These are phyloP conservation scores for Glycyrrhiza uralensis DNA, from an alignment of 306 rosid genomes.

Conservation along the genomic window DNA sequence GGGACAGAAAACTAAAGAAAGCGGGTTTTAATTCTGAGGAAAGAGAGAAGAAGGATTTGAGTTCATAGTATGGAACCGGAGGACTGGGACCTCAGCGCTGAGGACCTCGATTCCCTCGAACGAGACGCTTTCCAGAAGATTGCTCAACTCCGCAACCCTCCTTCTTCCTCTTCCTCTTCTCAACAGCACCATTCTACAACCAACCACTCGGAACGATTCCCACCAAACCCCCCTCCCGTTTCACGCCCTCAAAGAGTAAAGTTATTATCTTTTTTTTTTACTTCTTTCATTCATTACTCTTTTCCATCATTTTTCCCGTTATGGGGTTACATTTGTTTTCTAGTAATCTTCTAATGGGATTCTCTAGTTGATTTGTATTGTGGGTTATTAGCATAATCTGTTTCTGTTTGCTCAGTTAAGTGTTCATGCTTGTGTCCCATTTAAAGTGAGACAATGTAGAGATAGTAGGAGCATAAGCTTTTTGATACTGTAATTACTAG, in stretches of 20 bases:
- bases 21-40: background rate
- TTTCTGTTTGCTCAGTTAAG: background rate
- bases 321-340: too few relatives aligned
- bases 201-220: conserved; percentile 7
- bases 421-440: background rate
- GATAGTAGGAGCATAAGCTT: background rate
- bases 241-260: conserved; percentile 40
- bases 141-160: conserved; percentile 53
- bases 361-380: background rate
- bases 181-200: conserved; percentile 25
- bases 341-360: background rate
- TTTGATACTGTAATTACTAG: background rate
- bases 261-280: background rate
- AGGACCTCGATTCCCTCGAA: conserved; percentile 83
- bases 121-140: conserved; percentile 74
- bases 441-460: background rate
- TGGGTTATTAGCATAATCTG: background rate
- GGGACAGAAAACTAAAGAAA: background rate
- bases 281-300: background rate
- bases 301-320: background rate
- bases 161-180: conserved; percentile 22
- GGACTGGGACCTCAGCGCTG: conserved; percentile 73
- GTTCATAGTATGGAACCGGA: conserved; percentile 40
- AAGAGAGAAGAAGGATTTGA: background rate
- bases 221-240: conserved; percentile 23